These are phyloP conservation scores for Penicillium corylophilum DNA, from an alignment of 2,329 filamentous ascomycete species.

Conservation along the genomic window DNA sequence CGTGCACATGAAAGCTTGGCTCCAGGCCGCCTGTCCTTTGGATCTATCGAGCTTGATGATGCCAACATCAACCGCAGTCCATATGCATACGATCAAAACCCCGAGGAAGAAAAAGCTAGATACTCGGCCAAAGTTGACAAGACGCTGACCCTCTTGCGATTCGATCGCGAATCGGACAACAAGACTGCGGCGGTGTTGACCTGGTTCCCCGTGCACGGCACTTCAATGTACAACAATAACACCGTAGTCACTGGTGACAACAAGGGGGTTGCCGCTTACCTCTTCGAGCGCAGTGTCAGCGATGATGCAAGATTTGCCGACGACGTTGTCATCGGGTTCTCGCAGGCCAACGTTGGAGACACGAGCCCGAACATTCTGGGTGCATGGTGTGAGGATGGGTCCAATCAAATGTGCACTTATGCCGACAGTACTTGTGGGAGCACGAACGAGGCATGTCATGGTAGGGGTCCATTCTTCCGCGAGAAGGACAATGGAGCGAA, in stretches of 20 bases:
- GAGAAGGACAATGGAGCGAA: conserved; percentile 48
- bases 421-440: conserved; percentile 76
- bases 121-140: conserved; percentile 71
- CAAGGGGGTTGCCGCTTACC: conserved; percentile 85
- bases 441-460: conserved; percentile 45
- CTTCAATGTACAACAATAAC: conserved; percentile 87
- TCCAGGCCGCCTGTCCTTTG: conserved; percentile 69
- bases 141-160: conserved; percentile 74
- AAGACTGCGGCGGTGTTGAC: conserved; percentile 80
- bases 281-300: conserved; percentile 71
- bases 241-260: conserved; percentile 92
- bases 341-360: conserved; percentile 87
- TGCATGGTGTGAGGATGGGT: conserved; percentile 85
- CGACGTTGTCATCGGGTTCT: conserved; percentile 85
- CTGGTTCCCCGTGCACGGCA: conserved; percentile 92
- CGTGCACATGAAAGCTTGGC: conserved; percentile 72
- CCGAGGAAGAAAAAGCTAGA: conserved; percentile 67
- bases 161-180: conserved; percentile 69
- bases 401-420: conserved; percentile 53
- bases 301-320: conserved; percentile 57
- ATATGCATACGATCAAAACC: conserved; percentile 85
- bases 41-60: conserved; percentile 66
- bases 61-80: conserved; percentile 88
- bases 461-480: conserved; percentile 47
- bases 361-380: conserved; percentile 85